Percentiles rank a stretch among this genome's conserved stretches.
Conservation (phyloP, 208 protist genomes). For the Trypanosoma brucei region DNA sequence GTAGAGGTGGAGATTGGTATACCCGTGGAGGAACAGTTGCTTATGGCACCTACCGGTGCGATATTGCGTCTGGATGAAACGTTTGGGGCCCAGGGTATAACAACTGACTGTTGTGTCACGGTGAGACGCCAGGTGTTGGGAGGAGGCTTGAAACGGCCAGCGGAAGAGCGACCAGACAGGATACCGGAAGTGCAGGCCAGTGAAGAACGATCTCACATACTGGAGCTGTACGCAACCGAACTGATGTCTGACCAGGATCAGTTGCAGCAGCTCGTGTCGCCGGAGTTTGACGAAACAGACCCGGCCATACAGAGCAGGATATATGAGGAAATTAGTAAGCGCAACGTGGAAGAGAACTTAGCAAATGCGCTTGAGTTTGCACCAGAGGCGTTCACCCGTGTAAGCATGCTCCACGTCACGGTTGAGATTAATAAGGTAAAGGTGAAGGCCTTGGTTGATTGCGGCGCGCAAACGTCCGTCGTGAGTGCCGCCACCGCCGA, state of each 20-base stretch:
- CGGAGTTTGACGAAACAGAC: conserved; percentile 44
- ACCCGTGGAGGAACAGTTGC: conserved; percentile 11
- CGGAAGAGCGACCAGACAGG: background rate
- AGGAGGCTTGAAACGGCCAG: background rate
- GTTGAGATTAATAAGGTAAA: conserved; percentile 84
- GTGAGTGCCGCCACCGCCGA: conserved; percentile 82
- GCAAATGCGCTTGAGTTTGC: conserved; percentile 89
- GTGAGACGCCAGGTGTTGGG: background rate
- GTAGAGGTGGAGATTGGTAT: conserved; percentile 25
- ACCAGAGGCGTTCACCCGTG: conserved; percentile 88
- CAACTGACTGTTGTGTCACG: conserved; percentile 5
- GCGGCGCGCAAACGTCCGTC: conserved; percentile 76
- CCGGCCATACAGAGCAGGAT: conserved; percentile 65
- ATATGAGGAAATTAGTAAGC: conserved; percentile 74
- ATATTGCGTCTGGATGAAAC: conserved; percentile 9
- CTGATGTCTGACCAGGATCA: background rate
- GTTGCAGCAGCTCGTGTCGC: background rate
- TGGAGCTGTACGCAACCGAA: conserved; percentile 4
- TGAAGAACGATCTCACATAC: conserved; percentile 10
- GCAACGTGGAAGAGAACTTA: conserved; percentile 90
- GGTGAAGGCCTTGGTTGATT: conserved; percentile 95
- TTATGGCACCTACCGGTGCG: conserved; percentile 5
- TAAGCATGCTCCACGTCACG: conserved; percentile 92
- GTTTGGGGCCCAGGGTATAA: conserved; percentile 10
- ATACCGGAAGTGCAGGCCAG: background rate